phyloP scores from a whole-genome alignment of 306 rosid genomes.

The Senna siamea region DNA sequence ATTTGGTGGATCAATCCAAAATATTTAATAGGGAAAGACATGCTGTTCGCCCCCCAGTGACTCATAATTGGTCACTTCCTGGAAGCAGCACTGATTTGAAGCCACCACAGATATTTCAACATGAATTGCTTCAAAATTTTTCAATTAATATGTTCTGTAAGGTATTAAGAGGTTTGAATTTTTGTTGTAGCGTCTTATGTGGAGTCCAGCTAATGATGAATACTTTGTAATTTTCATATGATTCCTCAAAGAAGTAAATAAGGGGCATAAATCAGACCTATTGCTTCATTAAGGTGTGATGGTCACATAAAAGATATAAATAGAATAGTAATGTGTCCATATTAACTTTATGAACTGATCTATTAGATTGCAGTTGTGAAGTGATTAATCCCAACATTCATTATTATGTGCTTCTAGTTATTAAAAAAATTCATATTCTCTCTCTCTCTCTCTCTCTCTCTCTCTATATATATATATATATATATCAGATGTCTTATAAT shows the following conservation, averaged over 20 bases:
- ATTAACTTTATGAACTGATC: constrained; percentile 6
- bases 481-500: constrained; percentile 25
- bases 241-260: neutral
- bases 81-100: constrained; percentile 59
- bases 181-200: constrained; percentile 12
- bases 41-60: constrained; percentile 90
- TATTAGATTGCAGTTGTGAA: constrained; percentile 7
- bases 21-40: constrained; percentile 75
- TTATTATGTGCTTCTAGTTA: constrained; percentile 10
- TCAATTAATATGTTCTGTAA: constrained; percentile 95
- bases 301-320: constrained; percentile 26
- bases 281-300: constrained; percentile 21
- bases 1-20: constrained; percentile 73
- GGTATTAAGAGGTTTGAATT: constrained; percentile 52
- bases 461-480: too few species aligned
- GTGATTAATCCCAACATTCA: neutral
- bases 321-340: neutral
- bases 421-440: constrained; percentile 7
- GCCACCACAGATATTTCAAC: constrained; percentile 95
- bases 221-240: constrained; percentile 23
- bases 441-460: neutral
- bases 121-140: constrained; percentile 91
- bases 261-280: constrained; percentile 11
- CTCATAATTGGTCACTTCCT: constrained; percentile 95
- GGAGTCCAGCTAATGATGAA: constrained; percentile 9